Percentiles rank a stretch among this genome's conserved stretches.
phyloP scores from a whole-genome alignment of 345 rosid genomes.

The Carallia pectinifolia region DNA sequence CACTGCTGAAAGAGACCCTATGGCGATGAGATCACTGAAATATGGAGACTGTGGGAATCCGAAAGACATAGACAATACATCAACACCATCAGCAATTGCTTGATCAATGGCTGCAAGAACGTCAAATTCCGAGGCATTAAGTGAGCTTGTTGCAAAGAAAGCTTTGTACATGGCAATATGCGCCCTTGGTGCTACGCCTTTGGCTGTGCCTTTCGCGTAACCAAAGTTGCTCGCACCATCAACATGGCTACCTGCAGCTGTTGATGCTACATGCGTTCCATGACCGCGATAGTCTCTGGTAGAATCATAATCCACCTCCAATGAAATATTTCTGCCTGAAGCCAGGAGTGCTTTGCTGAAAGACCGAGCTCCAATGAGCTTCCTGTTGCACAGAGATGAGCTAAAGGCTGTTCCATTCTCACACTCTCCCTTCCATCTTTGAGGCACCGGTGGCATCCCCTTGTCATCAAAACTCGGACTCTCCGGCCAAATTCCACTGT shows the following conservation, averaged over 20 bases:
- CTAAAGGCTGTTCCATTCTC: conserved; percentile 20
- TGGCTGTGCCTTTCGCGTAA: conserved; percentile 24
- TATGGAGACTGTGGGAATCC: conserved; percentile 35
- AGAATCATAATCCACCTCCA: conserved; percentile 21
- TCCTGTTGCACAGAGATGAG: conserved; percentile 18
- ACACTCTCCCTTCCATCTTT: conserved; percentile 27
- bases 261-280: conserved; percentile 27
- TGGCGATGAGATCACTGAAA: conserved; percentile 44
- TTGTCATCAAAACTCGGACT: conserved; percentile 19
- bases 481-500: conserved; percentile 27
- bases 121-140: neutral
- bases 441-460: conserved; percentile 19
- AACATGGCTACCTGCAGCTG: conserved; percentile 24
- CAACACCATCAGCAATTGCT: conserved; percentile 66
- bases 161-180: conserved; percentile 28
- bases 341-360: conserved; percentile 29
- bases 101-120: conserved; percentile 65
- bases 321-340: conserved; percentile 26
- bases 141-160: neutral
- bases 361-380: conserved; percentile 27
- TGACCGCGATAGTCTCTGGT: conserved; percentile 16
- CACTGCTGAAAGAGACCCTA: conserved; percentile 53
- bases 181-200: conserved; percentile 25
- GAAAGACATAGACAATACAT: conserved; percentile 57
- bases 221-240: conserved; percentile 18